phyloP scores from a whole-genome alignment of 306 rosid species.

The Hippophae gyantsensis region DNA sequence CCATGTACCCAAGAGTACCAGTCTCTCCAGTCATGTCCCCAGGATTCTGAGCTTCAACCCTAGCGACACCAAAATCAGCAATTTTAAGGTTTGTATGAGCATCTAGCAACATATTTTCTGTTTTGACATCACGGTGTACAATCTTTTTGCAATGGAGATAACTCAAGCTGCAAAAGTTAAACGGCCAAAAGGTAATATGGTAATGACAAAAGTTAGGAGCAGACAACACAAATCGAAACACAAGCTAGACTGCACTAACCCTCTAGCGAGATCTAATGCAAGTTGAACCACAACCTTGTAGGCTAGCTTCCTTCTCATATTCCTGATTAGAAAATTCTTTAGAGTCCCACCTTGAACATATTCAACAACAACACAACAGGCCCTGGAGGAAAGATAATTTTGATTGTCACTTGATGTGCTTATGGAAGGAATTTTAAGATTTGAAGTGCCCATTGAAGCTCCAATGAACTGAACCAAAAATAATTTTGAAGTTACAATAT shows the following conservation, averaged over 20 bases:
- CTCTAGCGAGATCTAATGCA: slow-evolving; percentile 80
- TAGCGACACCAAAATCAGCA: slow-evolving; percentile 92
- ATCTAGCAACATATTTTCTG: slow-evolving; percentile 73
- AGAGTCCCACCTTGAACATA: slow-evolving; percentile 82
- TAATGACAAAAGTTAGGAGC: neutral
- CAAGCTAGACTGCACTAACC: slow-evolving; percentile 34
- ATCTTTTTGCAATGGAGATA: slow-evolving; percentile 75
- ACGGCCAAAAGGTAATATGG: slow-evolving; percentile 4
- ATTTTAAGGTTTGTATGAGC: slow-evolving; percentile 44
- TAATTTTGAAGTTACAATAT: neutral
- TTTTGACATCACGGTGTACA: slow-evolving; percentile 76
- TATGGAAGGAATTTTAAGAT: slow-evolving; percentile 60
- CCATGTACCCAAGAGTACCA: slow-evolving; percentile 91
- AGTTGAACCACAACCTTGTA: slow-evolving; percentile 65
- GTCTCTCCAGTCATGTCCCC: slow-evolving; percentile 93
- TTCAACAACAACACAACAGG: slow-evolving; percentile 83
- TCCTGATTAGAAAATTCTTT: slow-evolving; percentile 56
- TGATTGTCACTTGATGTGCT: slow-evolving; percentile 22
- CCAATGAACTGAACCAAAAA: slow-evolving; percentile 56
- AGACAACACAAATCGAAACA: neutral
- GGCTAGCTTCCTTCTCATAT: slow-evolving; percentile 60
- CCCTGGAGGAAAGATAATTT: slow-evolving; percentile 53
- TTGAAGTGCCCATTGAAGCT: slow-evolving; percentile 84
- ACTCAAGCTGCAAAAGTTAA: slow-evolving; percentile 41
- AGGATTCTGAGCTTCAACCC: slow-evolving; percentile 81